A percentile compares a stretch with the other conserved stretches of the same genome.
Conservation (phyloP, 2,329 filamentous ascomycete species). For the Zymoseptoria crescenta region DNA sequence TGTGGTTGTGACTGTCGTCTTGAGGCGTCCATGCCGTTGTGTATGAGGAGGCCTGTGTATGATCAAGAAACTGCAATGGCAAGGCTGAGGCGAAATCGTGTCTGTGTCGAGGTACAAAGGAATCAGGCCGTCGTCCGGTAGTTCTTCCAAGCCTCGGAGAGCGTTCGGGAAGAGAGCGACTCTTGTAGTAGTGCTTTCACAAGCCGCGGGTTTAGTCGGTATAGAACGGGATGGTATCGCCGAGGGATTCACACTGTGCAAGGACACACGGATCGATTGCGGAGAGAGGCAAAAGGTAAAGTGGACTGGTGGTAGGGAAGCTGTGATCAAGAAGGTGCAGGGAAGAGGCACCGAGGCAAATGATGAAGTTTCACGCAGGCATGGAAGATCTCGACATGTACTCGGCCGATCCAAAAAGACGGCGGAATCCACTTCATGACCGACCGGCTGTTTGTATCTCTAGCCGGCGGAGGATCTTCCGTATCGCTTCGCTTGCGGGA, state of each 20-base stretch:
- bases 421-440: too few species aligned
- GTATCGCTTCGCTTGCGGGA: background rate
- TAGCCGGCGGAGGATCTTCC: background rate
- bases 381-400: background rate
- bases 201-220: background rate
- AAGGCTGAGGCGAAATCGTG: background rate
- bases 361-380: background rate
- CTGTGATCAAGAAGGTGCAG: background rate
- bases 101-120: background rate
- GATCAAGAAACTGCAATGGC: too few species aligned
- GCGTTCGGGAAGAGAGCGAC: too few species aligned
- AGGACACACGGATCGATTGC: background rate
- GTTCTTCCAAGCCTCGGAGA: background rate
- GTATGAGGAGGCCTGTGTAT: background rate
- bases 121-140: background rate
- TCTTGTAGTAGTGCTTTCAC: too few species aligned
- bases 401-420: too few species aligned
- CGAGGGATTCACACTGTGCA: too few species aligned
- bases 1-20: slow-evolving; percentile 19
- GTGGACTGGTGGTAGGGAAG: background rate
- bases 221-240: background rate
- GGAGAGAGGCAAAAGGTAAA: too few species aligned
- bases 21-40: slow-evolving; percentile 12
- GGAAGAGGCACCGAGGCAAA: background rate
- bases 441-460: background rate